phyloP scores from a whole-genome alignment of 495 filamentous ascomycete genomes.

The Pseudotulostoma volvatum region DNA sequence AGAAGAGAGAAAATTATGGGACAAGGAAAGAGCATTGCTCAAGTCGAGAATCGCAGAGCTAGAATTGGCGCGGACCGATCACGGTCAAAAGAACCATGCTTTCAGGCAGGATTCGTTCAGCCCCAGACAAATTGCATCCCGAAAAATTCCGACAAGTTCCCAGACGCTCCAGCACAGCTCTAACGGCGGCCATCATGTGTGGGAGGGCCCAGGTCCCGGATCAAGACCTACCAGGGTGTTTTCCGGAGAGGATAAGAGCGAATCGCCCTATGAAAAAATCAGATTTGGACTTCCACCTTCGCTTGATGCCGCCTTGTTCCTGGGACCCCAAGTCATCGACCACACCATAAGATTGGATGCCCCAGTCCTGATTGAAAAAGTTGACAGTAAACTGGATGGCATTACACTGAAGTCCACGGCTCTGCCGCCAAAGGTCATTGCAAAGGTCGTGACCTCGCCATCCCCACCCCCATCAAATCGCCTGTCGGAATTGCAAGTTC shows the following conservation, averaged over 20 bases:
- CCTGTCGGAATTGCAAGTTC: constrained; percentile 8
- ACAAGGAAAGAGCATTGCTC: constrained; percentile 23
- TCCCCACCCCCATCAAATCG: constrained; percentile 7
- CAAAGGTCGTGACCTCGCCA: constrained; percentile 30
- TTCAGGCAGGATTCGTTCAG: not conserved
- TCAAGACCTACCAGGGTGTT: constrained; percentile 30
- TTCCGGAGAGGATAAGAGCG: constrained; percentile 12
- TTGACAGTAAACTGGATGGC: constrained; percentile 31
- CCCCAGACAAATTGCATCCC: not conserved
- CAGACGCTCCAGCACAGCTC: constrained; percentile 5
- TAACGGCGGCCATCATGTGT: constrained; percentile 12
- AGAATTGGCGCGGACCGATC: constrained; percentile 9
- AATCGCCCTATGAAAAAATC: constrained; percentile 6
- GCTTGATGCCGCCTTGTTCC: constrained; percentile 29
- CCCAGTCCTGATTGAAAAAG: constrained; percentile 31
- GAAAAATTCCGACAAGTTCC: constrained; percentile 2
- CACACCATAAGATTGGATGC: constrained; percentile 9
- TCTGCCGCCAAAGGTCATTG: constrained; percentile 25
- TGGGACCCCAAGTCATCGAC: constrained; percentile 16
- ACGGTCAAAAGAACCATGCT: not conserved
- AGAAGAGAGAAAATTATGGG: constrained; percentile 27
- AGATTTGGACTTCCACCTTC: constrained; percentile 11
- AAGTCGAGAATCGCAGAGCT: constrained; percentile 25
- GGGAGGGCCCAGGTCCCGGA: constrained; percentile 28
- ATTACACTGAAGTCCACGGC: constrained; percentile 33